A percentile compares a stretch with the other conserved stretches of the same genome.
These are phyloP conservation scores for Holtermanniella nyarrowii DNA, from an alignment of 768 basidiomycete genomes.

Conservation along the genomic window DNA sequence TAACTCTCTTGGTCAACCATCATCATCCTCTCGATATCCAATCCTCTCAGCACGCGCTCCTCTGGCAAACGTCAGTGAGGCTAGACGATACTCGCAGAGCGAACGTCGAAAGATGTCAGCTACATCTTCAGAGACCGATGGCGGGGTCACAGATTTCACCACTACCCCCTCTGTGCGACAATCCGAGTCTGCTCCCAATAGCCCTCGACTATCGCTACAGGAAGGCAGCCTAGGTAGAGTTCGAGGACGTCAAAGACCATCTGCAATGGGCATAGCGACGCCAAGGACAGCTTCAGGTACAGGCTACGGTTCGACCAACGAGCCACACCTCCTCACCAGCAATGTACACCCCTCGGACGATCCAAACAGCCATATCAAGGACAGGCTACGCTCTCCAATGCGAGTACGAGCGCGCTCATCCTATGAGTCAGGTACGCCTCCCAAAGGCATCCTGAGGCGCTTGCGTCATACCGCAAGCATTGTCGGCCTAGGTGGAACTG, in stretches of 20 bases:
- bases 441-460: slow-evolving; percentile 13
- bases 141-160: too few relatives aligned
- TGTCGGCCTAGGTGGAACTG: slow-evolving; percentile 21
- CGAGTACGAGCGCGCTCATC: background rate
- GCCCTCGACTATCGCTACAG: background rate
- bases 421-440: slow-evolving; percentile 2
- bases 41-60: too few relatives aligned
- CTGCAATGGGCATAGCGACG: too few relatives aligned
- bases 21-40: too few relatives aligned
- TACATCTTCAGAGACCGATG: background rate
- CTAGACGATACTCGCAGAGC: background rate
- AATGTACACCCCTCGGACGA: background rate
- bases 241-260: background rate
- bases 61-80: background rate
- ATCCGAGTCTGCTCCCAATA: too few relatives aligned
- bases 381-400: background rate
- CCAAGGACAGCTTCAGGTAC: too few relatives aligned
- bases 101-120: background rate
- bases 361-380: background rate
- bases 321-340: background rate
- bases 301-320: background rate
- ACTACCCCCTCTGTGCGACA: too few relatives aligned
- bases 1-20: too few relatives aligned
- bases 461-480: slow-evolving; percentile 25
- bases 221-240: background rate